Base-by-base conservation (phyloP, 2,329 filamentous ascomycete species). In the Venturiaceae sp. region DNA sequence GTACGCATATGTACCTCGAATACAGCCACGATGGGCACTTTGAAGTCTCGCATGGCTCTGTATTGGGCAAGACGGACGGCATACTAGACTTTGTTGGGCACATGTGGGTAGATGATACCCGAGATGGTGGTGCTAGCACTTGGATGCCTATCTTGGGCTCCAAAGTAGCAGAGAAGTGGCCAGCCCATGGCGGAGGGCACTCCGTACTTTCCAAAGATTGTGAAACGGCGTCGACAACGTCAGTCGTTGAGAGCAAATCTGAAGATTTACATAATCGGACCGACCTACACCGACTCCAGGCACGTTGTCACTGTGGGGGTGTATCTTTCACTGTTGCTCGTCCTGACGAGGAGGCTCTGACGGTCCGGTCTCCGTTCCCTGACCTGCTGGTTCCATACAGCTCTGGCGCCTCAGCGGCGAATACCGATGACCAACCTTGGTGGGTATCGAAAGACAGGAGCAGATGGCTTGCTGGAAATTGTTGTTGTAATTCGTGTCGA, bases 401-500 rank as follows among this genome's bases (percentile, higher is more conserved):
- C 60, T 70, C 69, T 9, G 36, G 36, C 11, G 11, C 11, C 11
- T 68, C 68, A 36, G 61, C 62, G 28, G 63, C 63, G 19, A 85
- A 83, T 60, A 71, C 75, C 0, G 63, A 72, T 3, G 72, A 80
- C 62, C 69, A 75, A 3, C 82, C 83, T 63, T 87, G 83, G 83
- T 86, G 81, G 77, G 72, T 86, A n/a, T 72, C 76, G 16, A 69
- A 69, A 54, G 62, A 72, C 9, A 33, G 19, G 8, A 76, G 70
- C 5, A 81, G 76, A 60, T 87, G 83, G 66, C 71, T 84, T 1
- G 80, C 82, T 2, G 82, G 82, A 1, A 76, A 80, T 7, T 88
- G 85, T 64, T 75, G 77, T 1, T 89, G 86, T 68, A 75, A 71
- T 5, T 81, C 82, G 2, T 90, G 86, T 66, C 81, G 85, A 5